Evolutionary conservation across 176 grass and related monocot species (phyloP).

Genomic region (Zoysia japonica): DNA sequence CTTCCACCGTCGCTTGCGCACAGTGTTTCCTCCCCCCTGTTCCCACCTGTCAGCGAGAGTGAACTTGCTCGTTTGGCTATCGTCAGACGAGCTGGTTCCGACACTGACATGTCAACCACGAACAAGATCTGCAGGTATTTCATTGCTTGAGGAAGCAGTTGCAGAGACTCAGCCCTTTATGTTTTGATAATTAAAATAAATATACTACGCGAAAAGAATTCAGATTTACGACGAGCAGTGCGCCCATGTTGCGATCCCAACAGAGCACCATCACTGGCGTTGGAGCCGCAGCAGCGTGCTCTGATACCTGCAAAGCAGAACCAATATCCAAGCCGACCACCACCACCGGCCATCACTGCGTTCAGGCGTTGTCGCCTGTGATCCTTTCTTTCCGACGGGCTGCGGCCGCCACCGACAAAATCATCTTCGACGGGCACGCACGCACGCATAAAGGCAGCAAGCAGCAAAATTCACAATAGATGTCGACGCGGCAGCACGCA

Average conservation of each 20-base stretch:
- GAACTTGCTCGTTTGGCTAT: no score
- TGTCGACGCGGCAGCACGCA: no score
- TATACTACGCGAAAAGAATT: no score
- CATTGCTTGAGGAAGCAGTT: neutral
- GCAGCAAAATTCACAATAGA: neutral
- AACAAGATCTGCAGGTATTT: conserved; percentile 24
- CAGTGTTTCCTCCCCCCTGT: no score
- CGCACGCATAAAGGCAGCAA: neutral
- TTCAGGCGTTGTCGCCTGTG: conserved; percentile 1
- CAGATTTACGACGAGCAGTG: neutral
- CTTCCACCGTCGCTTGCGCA: no score
- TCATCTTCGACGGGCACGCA: conserved; percentile 13
- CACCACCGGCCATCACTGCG: conserved; percentile 42
- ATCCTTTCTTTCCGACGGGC: neutral
- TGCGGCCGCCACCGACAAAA: conserved; percentile 31
- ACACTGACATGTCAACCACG: conserved; percentile 39
- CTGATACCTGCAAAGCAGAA: conserved; percentile 11
- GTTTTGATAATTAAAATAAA: no score
- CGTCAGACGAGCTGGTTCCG: neutral
- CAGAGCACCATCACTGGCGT: neutral
- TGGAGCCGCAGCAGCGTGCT: neutral
- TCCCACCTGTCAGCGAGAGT: no score
- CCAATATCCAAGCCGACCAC: neutral
- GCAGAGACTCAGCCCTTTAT: neutral
- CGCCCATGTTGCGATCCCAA: conserved; percentile 40